These are phyloP conservation scores for Chaetoscypha palmicola DNA, from an alignment of 2,329 filamentous ascomycete genomes.

Conservation along the genomic window DNA sequence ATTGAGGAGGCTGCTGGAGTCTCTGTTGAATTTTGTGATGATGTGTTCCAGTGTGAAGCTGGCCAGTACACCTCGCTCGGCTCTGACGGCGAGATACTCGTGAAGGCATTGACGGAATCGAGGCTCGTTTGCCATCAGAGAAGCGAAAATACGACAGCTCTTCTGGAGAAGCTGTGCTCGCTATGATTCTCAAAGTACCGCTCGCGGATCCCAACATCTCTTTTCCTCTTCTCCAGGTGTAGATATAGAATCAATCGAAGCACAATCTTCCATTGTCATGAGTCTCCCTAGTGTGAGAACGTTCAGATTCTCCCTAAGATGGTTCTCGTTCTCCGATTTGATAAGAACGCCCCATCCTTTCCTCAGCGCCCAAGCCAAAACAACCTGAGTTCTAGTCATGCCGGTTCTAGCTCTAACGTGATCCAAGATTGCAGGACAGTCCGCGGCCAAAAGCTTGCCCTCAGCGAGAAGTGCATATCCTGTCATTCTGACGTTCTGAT, in stretches of 20 bases:
- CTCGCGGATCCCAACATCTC: constrained; percentile 18
- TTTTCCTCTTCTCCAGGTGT: constrained; percentile 12
- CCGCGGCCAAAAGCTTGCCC: constrained; percentile 12
- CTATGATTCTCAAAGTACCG: constrained; percentile 11
- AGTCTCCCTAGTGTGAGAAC: not conserved
- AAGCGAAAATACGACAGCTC: no score
- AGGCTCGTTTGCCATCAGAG: no score
- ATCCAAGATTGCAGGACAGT: constrained; percentile 8
- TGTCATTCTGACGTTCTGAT: constrained; percentile 8
- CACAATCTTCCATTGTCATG: constrained; percentile 13
- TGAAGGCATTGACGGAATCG: no score
- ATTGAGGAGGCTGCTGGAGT: no score
- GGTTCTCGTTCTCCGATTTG: constrained; percentile 9
- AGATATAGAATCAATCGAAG: constrained; percentile 11
- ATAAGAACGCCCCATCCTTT: constrained; percentile 15
- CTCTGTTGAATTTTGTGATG: no score
- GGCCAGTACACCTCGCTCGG: no score
- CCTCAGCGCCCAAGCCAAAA: constrained; percentile 15
- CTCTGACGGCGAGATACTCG: no score
- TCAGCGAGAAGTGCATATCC: constrained; percentile 22
- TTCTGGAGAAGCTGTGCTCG: no score
- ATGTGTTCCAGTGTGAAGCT: no score
- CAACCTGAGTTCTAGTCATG: constrained; percentile 12
- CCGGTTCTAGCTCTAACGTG: constrained; percentile 9
- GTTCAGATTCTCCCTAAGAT: constrained; percentile 12